Base-by-base conservation (phyloP, 1,284 basidiomycete genomes). In the Cutaneotrichosporon mucoides region DNA sequence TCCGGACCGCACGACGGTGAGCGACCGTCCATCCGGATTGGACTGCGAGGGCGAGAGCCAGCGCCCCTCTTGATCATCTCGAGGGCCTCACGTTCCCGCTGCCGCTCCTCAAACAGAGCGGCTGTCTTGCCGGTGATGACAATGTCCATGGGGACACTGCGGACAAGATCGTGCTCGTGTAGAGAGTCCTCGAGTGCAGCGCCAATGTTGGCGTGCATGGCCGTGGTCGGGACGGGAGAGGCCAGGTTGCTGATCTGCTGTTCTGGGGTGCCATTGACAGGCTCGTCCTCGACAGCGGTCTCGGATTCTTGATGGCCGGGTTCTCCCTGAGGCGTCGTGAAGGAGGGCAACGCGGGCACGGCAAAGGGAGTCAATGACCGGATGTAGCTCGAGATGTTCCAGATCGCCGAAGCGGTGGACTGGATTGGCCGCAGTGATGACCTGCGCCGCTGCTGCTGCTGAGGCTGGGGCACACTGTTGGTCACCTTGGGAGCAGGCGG, bases 121-220 rank as follows among this genome's bases (percentile, higher is more conserved):
- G 56, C 62, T 1, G 66, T 64, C 24, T 58, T 61, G 59, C 56
- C 51, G 9, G 69, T 69, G 13, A 72, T 44, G 35, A 70, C 66
- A 56, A 76, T 76, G 60, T 76, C 69, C 70, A 76, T 70, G 6
- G 75, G 75, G 1, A 76, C 59, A 53, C 69, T 71, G 46, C 72
- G 62, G 34, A 76, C 75, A 49, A 76, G 60, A 44, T 73, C 64
- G 36, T 66, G 16, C 55, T 36, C 46, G 7, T 13, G 46, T 11
- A 36, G 34, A 13, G 46, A 36, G 46, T 48, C 46, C 6, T 48
- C 46, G 33, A 48, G 33, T 3, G 46, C 46, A n/a, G 62, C 62
- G 41, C 59, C 53, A 6, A 48, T 24, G 46, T 48, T 48, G 46
- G 46, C 46, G 13, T 48, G 46, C 33, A 48, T 24, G 7, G 60